Evolutionary conservation across 106 monocot genomes (phyloP), one percentile per base, ranked within the genome.

Genomic region (Dioscorea dumetorum): DNA sequence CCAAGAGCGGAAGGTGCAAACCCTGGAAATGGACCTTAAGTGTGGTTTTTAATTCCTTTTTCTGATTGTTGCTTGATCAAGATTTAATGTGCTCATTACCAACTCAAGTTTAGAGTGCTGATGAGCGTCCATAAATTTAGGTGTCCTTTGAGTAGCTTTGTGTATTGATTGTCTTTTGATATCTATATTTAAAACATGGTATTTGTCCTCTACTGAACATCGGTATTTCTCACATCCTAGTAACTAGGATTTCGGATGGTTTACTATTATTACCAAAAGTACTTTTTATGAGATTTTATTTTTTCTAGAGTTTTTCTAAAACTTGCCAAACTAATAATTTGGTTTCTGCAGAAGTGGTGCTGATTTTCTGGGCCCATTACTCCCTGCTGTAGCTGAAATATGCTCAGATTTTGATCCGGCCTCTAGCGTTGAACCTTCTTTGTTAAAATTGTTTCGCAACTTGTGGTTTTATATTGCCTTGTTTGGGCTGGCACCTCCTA

Each of bases 381-480:
- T 99, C 69, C 83, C 99, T 50, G 92, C 99, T 22, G 90, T 99
- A 70, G 92, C 99, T 69, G 99, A 92, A 90, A 92, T 99, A 68
- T 93, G 92, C 66, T 99, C 92, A 66, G 99, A 99, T 79, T 83
- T 99, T 68, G 79, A 87, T 76, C 99, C 90, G 49, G 64, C 80
- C 28, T 85, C 85, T 24, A 87, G 79, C 68, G 75, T 81, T 24
- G 99, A 93, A 73, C 99, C 99, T 63, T 87, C 99, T 69, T 74
- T 99, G 22, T 64, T 93, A 60, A 99, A 93, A 71, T 70, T 99
- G 53, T 99, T 93, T 19, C 87, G 97, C 58, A 99, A 99, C 58
- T 73, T 99, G n/a, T 99, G 99, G 99, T 99, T 93, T 70, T 99
- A 99, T 74, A 81, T 92, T 79, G 99, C 82, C 59, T 75, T 99